phyloP scores from a whole-genome alignment of 345 rosid species.

The Gossypium australe region DNA sequence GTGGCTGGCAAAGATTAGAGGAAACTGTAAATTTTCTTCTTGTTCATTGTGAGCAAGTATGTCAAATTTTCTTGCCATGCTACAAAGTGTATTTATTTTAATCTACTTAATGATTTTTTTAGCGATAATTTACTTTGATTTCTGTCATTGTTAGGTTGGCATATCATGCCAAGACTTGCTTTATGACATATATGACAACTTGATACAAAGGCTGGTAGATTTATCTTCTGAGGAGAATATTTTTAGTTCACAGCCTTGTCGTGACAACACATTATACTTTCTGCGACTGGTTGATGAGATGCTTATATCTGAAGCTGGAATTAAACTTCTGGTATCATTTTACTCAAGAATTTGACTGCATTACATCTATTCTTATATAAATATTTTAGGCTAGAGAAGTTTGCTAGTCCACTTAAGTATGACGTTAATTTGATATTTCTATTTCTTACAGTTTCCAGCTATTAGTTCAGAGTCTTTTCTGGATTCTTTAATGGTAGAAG shows the following conservation, averaged over 20 bases:
- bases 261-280: constrained; percentile 82
- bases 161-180: constrained; percentile 49
- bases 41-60: constrained; percentile 61
- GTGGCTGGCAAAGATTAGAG: constrained; percentile 97
- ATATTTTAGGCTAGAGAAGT: background rate
- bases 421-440: constrained; percentile 14
- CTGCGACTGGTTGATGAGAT: constrained; percentile 78
- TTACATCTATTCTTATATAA: background rate
- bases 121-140: constrained; percentile 15
- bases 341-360: background rate
- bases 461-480: constrained; percentile 43
- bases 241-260: constrained; percentile 83
- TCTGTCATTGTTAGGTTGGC: constrained; percentile 47
- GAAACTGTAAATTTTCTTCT: constrained; percentile 82
- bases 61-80: constrained; percentile 16
- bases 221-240: constrained; percentile 74
- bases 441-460: constrained; percentile 78
- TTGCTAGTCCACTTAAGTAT: background rate
- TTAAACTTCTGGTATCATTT: constrained; percentile 58
- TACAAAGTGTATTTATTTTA: background rate
- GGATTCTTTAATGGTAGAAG: constrained; percentile 54
- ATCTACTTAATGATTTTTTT: constrained; percentile 1
- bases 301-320: constrained; percentile 76
- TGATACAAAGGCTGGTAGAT: constrained; percentile 66
- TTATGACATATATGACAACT: constrained; percentile 69